Base-by-base conservation (phyloP, 2,329 filamentous ascomycete genomes). In the Aureobasidium sp. region DNA sequence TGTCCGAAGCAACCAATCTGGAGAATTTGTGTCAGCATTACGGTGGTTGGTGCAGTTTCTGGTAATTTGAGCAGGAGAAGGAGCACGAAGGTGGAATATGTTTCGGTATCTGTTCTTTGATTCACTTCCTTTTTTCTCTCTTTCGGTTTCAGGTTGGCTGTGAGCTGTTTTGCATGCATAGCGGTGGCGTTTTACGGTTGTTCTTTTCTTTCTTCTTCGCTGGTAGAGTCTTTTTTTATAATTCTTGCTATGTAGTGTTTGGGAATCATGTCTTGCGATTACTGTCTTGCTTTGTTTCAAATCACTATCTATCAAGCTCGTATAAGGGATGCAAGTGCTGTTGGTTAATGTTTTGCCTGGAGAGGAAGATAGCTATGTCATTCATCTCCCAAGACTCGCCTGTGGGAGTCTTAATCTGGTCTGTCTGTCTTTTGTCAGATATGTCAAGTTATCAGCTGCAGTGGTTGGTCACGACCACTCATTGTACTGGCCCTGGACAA, bases 21-120 rank as follows among this genome's bases (percentile, higher is more conserved):
- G 94, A 97, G 82, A 97, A 97, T 74, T 79, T 99, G 65, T 99
- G 94, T 74, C 94, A 97, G 80, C 94, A 97, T 79, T 99, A 97
- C 74, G 96, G 97, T 69, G 94, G 94, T 66, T 97, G 93, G 93
- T 97, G 93, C 77, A 95, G 90, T 76, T 97, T 97, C 82, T 97
- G 93, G 93, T 97, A n/a, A 41, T 44, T 8, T 14, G 1, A 14
- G 39, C 17, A 56, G 14, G 39, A 17, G 25, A 34, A 27, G 9
- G 37, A 31, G 5, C 9, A 11, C 8, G 2, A 1, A 0, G 34
- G 15, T 31, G 39, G 52, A 17, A 29, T 37, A 42, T 55, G 36
- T 55, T 55, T 55, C 22, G 39, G 37, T 31, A 55, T 34, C 17
- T 31, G 11, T 56, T 31, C 9, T 8, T 25, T 25, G 22, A 25